phyloP scores from a whole-genome alignment of 2,329 filamentous ascomycete species.

The Bertia moriformis region DNA sequence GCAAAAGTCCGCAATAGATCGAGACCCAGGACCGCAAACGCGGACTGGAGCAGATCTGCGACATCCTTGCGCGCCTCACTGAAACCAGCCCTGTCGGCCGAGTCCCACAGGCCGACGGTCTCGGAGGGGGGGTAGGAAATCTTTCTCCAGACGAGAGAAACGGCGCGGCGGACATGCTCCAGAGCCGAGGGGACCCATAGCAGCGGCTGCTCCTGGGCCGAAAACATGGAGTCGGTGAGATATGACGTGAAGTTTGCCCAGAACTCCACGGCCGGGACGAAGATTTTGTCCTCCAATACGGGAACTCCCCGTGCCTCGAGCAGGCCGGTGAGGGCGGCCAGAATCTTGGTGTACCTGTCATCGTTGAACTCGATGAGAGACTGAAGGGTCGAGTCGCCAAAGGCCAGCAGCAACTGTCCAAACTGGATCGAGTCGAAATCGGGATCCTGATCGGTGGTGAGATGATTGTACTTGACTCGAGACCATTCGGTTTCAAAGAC shows the following conservation, averaged over 20 bases:
- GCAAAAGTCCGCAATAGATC: conserved; percentile 41
- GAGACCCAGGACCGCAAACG: conserved; percentile 46
- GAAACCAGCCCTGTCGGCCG: conserved; percentile 52
- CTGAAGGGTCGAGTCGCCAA: conserved; percentile 50
- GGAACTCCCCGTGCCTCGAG: conserved; percentile 52
- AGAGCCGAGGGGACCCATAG: conserved; percentile 45
- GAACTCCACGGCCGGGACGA: conserved; percentile 62
- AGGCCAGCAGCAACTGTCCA: conserved; percentile 51
- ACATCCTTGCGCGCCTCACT: conserved; percentile 64
- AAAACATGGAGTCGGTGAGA: conserved; percentile 41
- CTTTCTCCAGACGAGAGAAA: conserved; percentile 55
- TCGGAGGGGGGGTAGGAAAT: conserved; percentile 49
- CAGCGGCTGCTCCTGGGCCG: conserved; percentile 26
- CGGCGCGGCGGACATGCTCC: conserved; percentile 43
- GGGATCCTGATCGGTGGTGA: conserved; percentile 40
- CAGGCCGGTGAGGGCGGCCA: conserved; percentile 48
- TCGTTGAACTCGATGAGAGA: conserved; percentile 38
- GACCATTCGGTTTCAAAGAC: conserved; percentile 49
- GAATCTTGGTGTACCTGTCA: conserved; percentile 32
- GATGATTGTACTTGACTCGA: conserved; percentile 32
- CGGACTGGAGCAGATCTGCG: conserved; percentile 61
- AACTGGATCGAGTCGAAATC: conserved; percentile 53
- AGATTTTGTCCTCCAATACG: conserved; percentile 60
- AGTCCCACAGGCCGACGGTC: conserved; percentile 52
- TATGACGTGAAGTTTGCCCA: conserved; percentile 67